Evolutionary conservation across 2,329 filamentous ascomycete species (phyloP), one percentile per base, ranked within the genome.

Genomic region (Madurella mycetomatis): DNA sequence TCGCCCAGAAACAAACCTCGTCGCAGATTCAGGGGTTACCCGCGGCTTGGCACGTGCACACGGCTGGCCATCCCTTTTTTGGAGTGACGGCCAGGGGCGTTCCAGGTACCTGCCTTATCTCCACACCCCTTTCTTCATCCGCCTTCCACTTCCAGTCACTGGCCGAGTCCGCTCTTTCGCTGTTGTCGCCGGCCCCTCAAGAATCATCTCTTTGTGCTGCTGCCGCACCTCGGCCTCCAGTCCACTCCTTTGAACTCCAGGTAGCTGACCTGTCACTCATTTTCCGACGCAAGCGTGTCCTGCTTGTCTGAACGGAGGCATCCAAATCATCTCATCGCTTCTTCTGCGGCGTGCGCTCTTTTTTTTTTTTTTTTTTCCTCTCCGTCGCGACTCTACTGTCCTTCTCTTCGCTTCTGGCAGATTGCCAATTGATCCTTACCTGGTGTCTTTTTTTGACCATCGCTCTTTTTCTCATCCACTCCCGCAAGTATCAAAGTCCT

Each of bases 11-110:
- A 53, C 48, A 40, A 30, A 37, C 50, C 51, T 9, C 37, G 60
- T 59, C 46, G 47, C 56, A 56, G 52, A 55, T 49, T 53, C 46
- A 54, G 47, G 41, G 42, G 46, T 30, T 51, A 37, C 58, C 59
- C 56, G 31, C 51, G 42, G 48, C 32, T 25, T 59, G 59, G 57
- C 51, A 51, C 49, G 59, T 62, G 61, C 60, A 12, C 40, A 4
- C 11, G 25, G 31, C 53, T 56, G 53, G 47, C 57, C 58, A 54
- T 57, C 49, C 57, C 55, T 55, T 51, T 58, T 54, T 19, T n/a
- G 55, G 55, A 47, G 18, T 51, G 41, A 43, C 48, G 53, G 46
- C 53, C 55, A 54, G 55, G 17, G 11, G 40, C 40, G 51, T 32
- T 37, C 18, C 19, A 11, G 13, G 52, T 61, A 49, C 54, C 54